phyloP scores from a whole-genome alignment of 2,329 filamentous ascomycete species.

The Scolecobasidium constrictum region DNA sequence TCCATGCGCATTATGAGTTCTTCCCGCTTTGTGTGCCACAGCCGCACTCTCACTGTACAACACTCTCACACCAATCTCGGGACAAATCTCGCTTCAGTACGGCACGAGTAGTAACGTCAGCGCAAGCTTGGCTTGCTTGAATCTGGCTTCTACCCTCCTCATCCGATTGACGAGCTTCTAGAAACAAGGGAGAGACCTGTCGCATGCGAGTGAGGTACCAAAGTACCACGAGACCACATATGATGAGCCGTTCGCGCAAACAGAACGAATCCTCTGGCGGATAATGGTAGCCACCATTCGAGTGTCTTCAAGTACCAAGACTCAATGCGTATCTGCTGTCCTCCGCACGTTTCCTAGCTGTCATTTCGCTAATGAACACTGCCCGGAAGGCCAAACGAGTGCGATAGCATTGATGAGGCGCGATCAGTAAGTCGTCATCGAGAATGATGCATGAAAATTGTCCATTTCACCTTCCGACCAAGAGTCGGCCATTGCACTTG shows the following conservation, averaged over 20 bases:
- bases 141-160: neutral
- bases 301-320: neutral
- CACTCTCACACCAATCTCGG: too few relatives aligned
- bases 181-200: neutral
- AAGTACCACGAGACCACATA: too few relatives aligned
- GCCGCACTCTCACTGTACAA: too few relatives aligned
- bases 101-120: too few relatives aligned
- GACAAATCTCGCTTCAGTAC: too few relatives aligned
- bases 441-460: neutral
- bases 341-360: neutral
- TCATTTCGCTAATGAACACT: neutral
- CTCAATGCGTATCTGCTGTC: neutral
- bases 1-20: too few relatives aligned
- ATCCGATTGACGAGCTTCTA: neutral
- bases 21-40: too few relatives aligned
- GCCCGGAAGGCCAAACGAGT: neutral
- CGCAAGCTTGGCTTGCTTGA: neutral
- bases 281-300: neutral
- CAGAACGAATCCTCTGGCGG: neutral
- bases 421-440: neutral
- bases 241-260: too few relatives aligned
- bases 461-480: neutral
- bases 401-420: neutral
- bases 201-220: neutral
- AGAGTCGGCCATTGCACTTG: neutral